phyloP scores from a whole-genome alignment of 2,329 filamentous ascomycete genomes.

The Fusarium agapanthi region DNA sequence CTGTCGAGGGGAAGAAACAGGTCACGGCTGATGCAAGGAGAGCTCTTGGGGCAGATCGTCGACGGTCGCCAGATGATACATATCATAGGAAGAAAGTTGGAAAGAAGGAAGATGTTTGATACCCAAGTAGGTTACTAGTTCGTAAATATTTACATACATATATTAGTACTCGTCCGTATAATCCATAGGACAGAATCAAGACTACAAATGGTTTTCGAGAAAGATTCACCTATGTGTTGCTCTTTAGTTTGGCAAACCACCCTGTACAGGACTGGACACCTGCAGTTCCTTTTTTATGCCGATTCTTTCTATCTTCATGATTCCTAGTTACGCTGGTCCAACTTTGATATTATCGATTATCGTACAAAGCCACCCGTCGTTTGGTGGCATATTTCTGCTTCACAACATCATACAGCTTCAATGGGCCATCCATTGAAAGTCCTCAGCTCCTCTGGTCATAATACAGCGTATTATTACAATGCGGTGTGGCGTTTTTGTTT shows the following conservation, averaged over 20 bases:
- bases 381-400: background rate
- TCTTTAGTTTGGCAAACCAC: background rate
- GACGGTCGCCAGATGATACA: background rate
- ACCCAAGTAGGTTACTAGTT: background rate
- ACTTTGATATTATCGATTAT: background rate
- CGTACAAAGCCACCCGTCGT: conserved; percentile 4
- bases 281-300: background rate
- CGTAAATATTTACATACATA: background rate
- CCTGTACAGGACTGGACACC: background rate
- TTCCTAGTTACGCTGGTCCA: background rate
- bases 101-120: background rate
- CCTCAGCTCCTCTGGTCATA: background rate
- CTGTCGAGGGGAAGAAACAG: conserved; percentile 30
- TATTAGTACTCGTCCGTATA: background rate
- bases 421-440: background rate
- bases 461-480: background rate
- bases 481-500: background rate
- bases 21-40: conserved; percentile 2
- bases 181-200: background rate
- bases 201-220: background rate
- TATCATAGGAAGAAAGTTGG: background rate
- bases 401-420: conserved; percentile 8
- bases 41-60: conserved; percentile 13
- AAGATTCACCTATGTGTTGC: background rate
- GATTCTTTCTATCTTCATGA: background rate